Conservation (phyloP, 129 eudicot species). For the Mikania micrantha region DNA sequence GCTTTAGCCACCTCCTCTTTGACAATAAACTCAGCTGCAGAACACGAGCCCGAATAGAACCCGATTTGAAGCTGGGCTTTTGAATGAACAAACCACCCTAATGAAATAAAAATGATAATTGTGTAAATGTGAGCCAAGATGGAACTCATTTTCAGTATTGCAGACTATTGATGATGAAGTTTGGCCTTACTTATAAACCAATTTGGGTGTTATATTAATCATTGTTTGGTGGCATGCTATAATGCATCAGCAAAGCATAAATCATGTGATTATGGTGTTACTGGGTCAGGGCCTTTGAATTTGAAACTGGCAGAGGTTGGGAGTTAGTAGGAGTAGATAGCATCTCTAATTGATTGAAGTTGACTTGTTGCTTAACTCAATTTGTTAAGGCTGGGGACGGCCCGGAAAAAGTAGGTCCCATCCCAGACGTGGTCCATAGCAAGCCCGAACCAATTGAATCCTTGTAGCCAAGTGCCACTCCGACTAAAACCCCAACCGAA, state of each 20-base stretch:
- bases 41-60: constrained; percentile 29
- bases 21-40: neutral
- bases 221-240: constrained; percentile 26
- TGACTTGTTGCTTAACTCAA: constrained; percentile 13
- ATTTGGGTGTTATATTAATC: neutral
- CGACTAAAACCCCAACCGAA: no score
- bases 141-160: constrained; percentile 24
- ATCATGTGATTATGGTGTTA: neutral
- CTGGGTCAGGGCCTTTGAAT: constrained; percentile 6
- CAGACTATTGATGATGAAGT: neutral
- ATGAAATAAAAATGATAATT: constrained; percentile 14
- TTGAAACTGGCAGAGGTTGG: constrained; percentile 21
- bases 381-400: neutral
- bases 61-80: constrained; percentile 65
- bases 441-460: neutral
- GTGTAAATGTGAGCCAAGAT: neutral
- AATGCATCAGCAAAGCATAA: constrained; percentile 13
- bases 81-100: constrained; percentile 12
- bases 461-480: neutral
- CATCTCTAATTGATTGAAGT: constrained; percentile 4
- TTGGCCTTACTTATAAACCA: neutral
- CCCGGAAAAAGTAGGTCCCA: neutral
- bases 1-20: constrained; percentile 1
- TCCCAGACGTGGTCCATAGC: neutral
- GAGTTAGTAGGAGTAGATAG: constrained; percentile 26